These are phyloP conservation scores for Puya raimondii DNA, from an alignment of 176 grass and related monocot species.

Conservation along the genomic window DNA sequence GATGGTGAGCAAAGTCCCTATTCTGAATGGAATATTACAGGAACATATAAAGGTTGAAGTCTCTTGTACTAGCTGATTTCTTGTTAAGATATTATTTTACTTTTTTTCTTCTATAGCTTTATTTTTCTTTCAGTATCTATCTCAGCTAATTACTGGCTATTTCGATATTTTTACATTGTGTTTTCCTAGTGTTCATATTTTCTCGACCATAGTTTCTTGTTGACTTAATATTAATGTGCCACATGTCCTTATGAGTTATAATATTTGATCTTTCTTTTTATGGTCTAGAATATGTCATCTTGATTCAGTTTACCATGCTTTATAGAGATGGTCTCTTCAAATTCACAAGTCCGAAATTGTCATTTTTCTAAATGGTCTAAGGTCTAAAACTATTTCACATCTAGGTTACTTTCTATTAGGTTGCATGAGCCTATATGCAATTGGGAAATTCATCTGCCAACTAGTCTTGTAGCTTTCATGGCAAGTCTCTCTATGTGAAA, in stretches of 20 bases:
- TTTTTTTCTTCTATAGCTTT: not conserved
- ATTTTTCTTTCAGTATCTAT: not conserved
- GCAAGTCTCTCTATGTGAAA: not conserved
- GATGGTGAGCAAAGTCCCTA: conserved; percentile 65
- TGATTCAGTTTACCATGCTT: no score
- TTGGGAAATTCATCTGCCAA: no score
- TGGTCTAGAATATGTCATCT: no score
- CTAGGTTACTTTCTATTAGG: no score
- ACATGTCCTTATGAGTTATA: no score
- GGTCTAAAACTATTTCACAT: no score
- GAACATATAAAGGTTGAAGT: conserved; percentile 69
- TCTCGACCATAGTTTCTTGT: not conserved
- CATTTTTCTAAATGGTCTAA: no score
- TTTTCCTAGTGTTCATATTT: not conserved
- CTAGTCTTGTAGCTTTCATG: no score
- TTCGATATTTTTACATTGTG: not conserved
- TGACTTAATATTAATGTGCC: not conserved
- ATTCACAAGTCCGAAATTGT: no score
- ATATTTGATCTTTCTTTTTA: no score
- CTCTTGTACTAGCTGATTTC: not conserved
- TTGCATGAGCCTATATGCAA: no score
- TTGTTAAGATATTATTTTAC: not conserved
- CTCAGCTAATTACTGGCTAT: not conserved
- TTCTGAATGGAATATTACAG: conserved; percentile 87
- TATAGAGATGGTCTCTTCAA: no score